These are phyloP conservation scores for Tylopilus sp. DNA, from an alignment of 768 basidiomycete species.

Conservation along the genomic window DNA sequence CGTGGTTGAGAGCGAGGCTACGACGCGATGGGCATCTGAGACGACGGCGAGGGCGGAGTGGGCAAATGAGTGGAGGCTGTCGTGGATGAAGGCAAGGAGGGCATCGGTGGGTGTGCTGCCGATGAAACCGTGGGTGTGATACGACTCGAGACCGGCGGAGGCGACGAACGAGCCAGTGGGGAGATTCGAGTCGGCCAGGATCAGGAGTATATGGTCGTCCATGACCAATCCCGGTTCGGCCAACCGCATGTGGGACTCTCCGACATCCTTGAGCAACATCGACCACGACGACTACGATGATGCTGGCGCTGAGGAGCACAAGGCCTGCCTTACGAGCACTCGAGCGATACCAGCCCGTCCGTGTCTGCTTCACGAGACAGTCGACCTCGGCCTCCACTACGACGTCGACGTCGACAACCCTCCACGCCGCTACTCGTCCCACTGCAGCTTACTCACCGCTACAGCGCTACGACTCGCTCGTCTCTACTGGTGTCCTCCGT, in stretches of 20 bases:
- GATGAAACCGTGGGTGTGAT: constrained; percentile 78
- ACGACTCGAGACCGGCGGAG: constrained; percentile 90
- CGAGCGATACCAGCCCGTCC: not conserved
- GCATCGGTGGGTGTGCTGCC: constrained; percentile 18
- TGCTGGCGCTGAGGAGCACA: constrained; percentile 2
- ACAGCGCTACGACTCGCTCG: constrained; percentile 44
- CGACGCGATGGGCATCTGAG: constrained; percentile 57
- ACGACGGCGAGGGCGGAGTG: constrained; percentile 77
- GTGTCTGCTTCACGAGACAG: constrained; percentile 6
- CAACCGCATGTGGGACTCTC: not conserved
- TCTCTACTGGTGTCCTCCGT: constrained; percentile 51
- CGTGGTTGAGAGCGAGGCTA: constrained; percentile 19
- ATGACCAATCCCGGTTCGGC: not conserved
- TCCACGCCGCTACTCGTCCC: not conserved
- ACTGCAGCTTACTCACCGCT: constrained; percentile 22
- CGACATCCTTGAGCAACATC: not conserved
- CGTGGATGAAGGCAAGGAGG: constrained; percentile 59
- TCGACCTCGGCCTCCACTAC: constrained; percentile 7
- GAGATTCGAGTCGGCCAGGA: constrained; percentile 88
- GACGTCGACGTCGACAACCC: not conserved
- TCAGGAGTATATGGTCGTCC: constrained; percentile 62
- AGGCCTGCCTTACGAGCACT: not conserved
- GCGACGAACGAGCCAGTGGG: constrained; percentile 98
- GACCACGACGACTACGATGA: constrained; percentile 3
- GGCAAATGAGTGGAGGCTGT: constrained; percentile 77